Conservation (phyloP, 768 basidiomycete species). For the Holtermannia corniformis region DNA sequence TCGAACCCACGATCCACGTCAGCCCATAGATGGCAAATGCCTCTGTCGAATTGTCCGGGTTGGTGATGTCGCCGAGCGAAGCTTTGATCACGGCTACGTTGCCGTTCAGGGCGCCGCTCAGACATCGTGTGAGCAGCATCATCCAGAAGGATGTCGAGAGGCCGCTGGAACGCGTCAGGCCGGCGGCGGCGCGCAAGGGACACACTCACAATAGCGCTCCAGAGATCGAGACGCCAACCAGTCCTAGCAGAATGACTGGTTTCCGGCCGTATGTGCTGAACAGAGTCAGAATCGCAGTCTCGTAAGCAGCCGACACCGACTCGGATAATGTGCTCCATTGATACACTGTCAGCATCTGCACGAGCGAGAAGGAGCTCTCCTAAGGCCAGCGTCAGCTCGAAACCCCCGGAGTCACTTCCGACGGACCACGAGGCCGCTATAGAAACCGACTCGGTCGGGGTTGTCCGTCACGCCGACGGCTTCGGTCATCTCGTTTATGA, state of each 20-base stretch:
- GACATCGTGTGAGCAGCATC: slow-evolving; percentile 33
- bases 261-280: slow-evolving; percentile 39
- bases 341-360: slow-evolving; percentile 28
- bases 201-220: slow-evolving; percentile 33
- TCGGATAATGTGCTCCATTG: slow-evolving; percentile 42
- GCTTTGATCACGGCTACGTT: slow-evolving; percentile 40
- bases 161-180: slow-evolving; percentile 21
- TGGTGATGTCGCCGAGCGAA: slow-evolving; percentile 37
- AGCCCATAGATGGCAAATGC: slow-evolving; percentile 41
- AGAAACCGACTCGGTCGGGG: slow-evolving; percentile 38
- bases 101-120: slow-evolving; percentile 36
- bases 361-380: neutral
- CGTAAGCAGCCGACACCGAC: slow-evolving; percentile 12
- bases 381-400: neutral
- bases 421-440: slow-evolving; percentile 40
- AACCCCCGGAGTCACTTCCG: neutral
- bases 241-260: slow-evolving; percentile 38
- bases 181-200: no score
- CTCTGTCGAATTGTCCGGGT: slow-evolving; percentile 38
- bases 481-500: slow-evolving; percentile 42
- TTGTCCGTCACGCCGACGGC: slow-evolving; percentile 34
- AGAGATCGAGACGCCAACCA: slow-evolving; percentile 35
- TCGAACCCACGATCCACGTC: slow-evolving; percentile 37
- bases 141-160: slow-evolving; percentile 31
- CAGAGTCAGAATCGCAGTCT: slow-evolving; percentile 2